Percentiles rank a stretch among this genome's conserved stretches.
Evolutionary conservation across 495 filamentous ascomycete species (phyloP).

Genomic region (Daldinia childiae): DNA sequence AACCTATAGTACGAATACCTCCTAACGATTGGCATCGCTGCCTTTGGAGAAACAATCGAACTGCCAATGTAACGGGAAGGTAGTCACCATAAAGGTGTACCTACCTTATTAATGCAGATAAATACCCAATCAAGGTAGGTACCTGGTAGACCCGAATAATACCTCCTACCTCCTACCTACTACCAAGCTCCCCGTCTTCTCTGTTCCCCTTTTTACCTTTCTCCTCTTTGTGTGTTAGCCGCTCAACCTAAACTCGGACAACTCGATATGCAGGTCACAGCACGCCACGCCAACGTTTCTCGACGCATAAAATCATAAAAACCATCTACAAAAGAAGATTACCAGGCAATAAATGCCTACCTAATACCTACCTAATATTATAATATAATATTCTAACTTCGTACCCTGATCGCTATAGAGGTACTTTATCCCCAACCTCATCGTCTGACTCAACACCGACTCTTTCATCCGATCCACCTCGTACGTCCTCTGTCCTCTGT

Average conservation of each 20-base stretch:
- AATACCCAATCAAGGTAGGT: constrained; percentile 31
- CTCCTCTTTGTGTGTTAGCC: neutral
- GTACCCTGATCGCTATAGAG: neutral
- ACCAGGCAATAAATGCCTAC: too few relatives aligned
- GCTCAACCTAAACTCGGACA: constrained; percentile 18
- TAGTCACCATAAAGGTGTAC: constrained; percentile 15
- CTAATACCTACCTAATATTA: too few relatives aligned
- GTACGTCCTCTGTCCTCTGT: constrained; percentile 23
- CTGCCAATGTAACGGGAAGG: constrained; percentile 18
- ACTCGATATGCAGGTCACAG: constrained; percentile 22
- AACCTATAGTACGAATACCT: too few relatives aligned
- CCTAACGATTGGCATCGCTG: constrained; percentile 16
- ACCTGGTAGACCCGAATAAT: constrained; percentile 11
- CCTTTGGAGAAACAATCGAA: constrained; percentile 13
- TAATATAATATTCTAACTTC: too few relatives aligned
- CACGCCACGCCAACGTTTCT: constrained; percentile 17
- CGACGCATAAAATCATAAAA: constrained; percentile 8
- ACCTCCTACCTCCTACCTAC: too few relatives aligned
- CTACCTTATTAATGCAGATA: neutral
- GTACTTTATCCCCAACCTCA: constrained; percentile 6
- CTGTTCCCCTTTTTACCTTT: neutral
- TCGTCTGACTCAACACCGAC: constrained; percentile 44
- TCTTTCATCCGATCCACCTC: constrained; percentile 30
- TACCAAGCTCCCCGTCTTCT: neutral
- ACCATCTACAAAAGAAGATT: too few relatives aligned